phyloP scores from a whole-genome alignment of 2,329 filamentous ascomycete genomes.

The Lomentospora prolificans region DNA sequence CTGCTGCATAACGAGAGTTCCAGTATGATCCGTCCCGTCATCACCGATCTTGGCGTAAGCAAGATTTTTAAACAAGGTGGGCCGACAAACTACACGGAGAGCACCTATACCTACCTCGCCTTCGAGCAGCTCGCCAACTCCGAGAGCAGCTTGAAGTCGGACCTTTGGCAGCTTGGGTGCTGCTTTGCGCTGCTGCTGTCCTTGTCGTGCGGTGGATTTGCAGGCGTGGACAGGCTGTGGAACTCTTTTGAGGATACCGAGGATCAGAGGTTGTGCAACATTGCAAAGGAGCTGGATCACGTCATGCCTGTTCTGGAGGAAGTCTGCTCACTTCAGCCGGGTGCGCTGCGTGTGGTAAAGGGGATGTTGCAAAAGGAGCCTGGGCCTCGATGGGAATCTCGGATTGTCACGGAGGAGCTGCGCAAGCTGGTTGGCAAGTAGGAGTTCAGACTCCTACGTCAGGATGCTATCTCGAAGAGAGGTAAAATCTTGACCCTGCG shows the following conservation, averaged over 20 bases:
- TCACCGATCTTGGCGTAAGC: conserved; percentile 8
- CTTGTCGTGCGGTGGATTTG: conserved; percentile 3
- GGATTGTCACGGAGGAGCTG: no score
- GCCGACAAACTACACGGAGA: conserved; percentile 4
- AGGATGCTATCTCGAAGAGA: no score
- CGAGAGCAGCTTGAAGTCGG: conserved; percentile 9
- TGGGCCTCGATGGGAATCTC: no score
- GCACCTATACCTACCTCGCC: neutral
- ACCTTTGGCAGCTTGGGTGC: conserved; percentile 13
- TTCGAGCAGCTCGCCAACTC: conserved; percentile 6
- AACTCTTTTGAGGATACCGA: neutral
- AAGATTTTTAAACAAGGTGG: neutral
- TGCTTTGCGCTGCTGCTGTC: conserved; percentile 11
- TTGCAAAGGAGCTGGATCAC: neutral
- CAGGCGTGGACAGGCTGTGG: neutral
- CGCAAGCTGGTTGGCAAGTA: no score
- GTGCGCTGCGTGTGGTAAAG: no score
- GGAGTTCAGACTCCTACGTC: no score
- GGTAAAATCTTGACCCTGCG: no score
- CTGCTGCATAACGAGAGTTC: conserved; percentile 3
- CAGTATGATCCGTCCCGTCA: neutral
- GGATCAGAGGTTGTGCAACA: neutral
- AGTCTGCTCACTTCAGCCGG: no score
- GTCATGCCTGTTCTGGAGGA: neutral
- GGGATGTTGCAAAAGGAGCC: no score